These are phyloP conservation scores for Diplodia scrobiculata DNA, from an alignment of 2,329 filamentous ascomycete species.

Conservation along the genomic window DNA sequence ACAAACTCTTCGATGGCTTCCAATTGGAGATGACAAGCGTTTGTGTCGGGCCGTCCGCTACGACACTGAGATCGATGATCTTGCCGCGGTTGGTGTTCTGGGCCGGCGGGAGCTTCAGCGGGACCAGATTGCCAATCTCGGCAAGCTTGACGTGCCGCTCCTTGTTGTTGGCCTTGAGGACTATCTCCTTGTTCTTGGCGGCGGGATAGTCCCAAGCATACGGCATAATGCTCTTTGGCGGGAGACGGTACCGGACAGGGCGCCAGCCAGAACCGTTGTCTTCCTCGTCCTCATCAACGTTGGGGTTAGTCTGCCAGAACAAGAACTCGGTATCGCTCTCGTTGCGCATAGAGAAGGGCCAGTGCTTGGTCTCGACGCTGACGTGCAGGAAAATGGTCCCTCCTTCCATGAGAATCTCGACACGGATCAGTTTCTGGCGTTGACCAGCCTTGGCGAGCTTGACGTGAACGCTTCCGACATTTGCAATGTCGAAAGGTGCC, in stretches of 20 bases:
- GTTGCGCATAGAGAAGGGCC: conserved; percentile 98
- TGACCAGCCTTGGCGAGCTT: conserved; percentile 91
- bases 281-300: conserved; percentile 86
- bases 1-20: conserved; percentile 88
- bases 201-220: conserved; percentile 99
- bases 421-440: conserved; percentile 80
- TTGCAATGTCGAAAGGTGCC: conserved; percentile 94
- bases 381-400: conserved; percentile 93
- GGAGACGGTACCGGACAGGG: conserved; percentile 87
- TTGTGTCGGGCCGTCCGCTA: conserved; percentile 92
- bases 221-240: conserved; percentile 95
- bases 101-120: conserved; percentile 79
- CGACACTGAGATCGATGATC: conserved; percentile 95
- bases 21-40: conserved; percentile 93
- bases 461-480: conserved; percentile 87
- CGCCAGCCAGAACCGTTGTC: conserved; percentile 83
- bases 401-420: conserved; percentile 88
- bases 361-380: conserved; percentile 87
- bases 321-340: conserved; percentile 96
- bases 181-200: conserved; percentile 91
- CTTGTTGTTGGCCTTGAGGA: conserved; percentile 75
- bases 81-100: conserved; percentile 68
- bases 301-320: conserved; percentile 93
- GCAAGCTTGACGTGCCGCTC: conserved; percentile 92
- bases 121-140: conserved; percentile 93